Base-by-base conservation (phyloP, 208 protist species). In the Borovskyia barvae region DNA sequence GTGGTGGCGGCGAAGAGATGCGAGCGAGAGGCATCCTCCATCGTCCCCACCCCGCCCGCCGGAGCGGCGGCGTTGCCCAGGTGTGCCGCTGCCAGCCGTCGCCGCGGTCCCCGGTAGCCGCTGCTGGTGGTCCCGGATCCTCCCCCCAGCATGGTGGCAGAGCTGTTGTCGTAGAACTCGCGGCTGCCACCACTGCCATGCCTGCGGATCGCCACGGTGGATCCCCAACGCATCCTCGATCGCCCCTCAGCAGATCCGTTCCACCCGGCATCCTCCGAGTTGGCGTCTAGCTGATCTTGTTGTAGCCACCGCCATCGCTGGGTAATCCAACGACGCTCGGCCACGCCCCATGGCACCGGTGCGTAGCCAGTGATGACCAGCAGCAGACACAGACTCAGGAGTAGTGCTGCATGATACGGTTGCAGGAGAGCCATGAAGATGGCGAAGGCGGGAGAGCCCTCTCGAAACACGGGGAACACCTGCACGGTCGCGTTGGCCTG, bases 321-420 rank as follows among this genome's bases (percentile, higher is more conserved):
- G 12, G 46, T 14, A 12, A 42, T 51, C 77, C 77, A 82, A 43
- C 70, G 53, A 12, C 56, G 47, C 41, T 78, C 68, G 2, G 77
- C 66, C 22, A 80, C 26, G 8, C 72, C 61, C 63, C 58, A 83
- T 45, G 52, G 52, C 28, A 77, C 22, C 5, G 82, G 75, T 3
- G 74, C 56, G 14, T 74, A 62, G 1, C 60, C 45, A 7, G 68
- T 79, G 42, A 77, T 55, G 24, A 90, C 12, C 1, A 82, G 64
- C 32, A 82, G 9, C 4, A 90, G 30, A 46, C 52, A 69, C 12
- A 90, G 29, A 55, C 77, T 72, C 5, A 85, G 28, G 33, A 85
- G 67, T 15, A 89, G 39, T 1, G 72, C 30, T 11, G 52, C 30
- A 57, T 78, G 49, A 43, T 79, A 85, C 2, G 32, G 55, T 17